Percentiles rank a stretch among this genome's conserved stretches.
These are phyloP conservation scores for Phytophthora ramorum DNA, from an alignment of 352 stramenopile genomes.

Conservation along the genomic window DNA sequence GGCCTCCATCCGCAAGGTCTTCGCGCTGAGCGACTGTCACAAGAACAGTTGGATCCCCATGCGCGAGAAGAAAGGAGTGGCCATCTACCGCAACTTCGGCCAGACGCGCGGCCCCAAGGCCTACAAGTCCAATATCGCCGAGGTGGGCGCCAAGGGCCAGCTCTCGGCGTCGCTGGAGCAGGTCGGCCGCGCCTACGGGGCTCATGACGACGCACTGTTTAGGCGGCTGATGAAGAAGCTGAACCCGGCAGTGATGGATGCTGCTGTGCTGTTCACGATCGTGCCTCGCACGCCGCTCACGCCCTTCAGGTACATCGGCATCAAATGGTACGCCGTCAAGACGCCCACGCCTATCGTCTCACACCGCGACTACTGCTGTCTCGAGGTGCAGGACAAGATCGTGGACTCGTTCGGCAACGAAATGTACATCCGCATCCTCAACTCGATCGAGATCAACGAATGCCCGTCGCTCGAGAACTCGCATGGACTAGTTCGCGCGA, in stretches of 20 bases:
- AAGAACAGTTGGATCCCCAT: slow-evolving; percentile 88
- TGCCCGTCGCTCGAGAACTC: slow-evolving; percentile 88
- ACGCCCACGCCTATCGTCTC: slow-evolving; percentile 83
- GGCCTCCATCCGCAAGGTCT: slow-evolving; percentile 84
- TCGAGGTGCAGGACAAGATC: slow-evolving; percentile 90
- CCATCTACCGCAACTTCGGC: slow-evolving; percentile 83
- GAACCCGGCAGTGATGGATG: slow-evolving; percentile 76
- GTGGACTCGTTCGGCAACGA: slow-evolving; percentile 84
- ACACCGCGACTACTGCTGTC: slow-evolving; percentile 86
- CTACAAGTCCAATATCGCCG: slow-evolving; percentile 81
- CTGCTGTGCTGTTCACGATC: slow-evolving; percentile 79
- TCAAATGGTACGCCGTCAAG: slow-evolving; percentile 90
- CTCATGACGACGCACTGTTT: slow-evolving; percentile 84
- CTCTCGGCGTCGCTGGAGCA: slow-evolving; percentile 78
- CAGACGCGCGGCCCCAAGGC: slow-evolving; percentile 57
- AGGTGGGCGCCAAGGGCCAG: slow-evolving; percentile 77
- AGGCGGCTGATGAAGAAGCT: slow-evolving; percentile 84
- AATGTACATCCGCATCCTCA: slow-evolving; percentile 85
- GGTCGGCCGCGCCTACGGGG: slow-evolving; percentile 75
- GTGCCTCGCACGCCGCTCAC: slow-evolving; percentile 73
- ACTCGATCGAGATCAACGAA: slow-evolving; percentile 82
- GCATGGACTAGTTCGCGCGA: slow-evolving; percentile 85
- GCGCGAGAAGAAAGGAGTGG: slow-evolving; percentile 84
- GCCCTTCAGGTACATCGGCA: slow-evolving; percentile 85
- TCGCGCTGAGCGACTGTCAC: slow-evolving; percentile 81